These are phyloP conservation scores for Camelina laxa DNA, from an alignment of 345 rosid genomes.

Conservation along the genomic window DNA sequence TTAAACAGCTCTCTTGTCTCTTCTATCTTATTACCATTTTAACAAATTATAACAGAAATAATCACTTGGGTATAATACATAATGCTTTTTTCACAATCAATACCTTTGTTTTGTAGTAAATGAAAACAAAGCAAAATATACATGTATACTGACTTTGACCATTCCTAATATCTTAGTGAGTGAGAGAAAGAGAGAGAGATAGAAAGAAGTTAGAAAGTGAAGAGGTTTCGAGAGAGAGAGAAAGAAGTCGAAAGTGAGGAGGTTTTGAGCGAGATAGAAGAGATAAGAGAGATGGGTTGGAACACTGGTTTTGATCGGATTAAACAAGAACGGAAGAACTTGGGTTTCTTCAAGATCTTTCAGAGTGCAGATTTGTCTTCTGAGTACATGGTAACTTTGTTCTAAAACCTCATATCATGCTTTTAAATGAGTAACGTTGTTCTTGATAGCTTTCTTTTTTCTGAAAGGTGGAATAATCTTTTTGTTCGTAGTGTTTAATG, in stretches of 20 bases:
- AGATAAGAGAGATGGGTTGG: constrained; percentile 30
- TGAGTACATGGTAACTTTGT: constrained; percentile 31
- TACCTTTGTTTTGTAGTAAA: background rate
- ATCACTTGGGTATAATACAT: background rate
- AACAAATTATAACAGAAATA: background rate
- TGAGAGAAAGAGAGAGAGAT: background rate
- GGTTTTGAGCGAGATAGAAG: background rate
- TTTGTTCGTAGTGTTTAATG: constrained; percentile 8
- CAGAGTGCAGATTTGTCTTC: constrained; percentile 34
- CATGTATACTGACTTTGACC: constrained; percentile 2
- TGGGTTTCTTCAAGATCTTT: constrained; percentile 39
- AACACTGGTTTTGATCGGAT: background rate
- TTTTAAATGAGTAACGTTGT: background rate
- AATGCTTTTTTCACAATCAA: background rate
- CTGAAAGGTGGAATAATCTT: background rate
- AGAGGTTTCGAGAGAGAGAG: constrained; percentile 3
- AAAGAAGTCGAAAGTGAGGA: too few species aligned
- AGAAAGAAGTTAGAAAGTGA: constrained; percentile 1
- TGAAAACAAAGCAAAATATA: background rate
- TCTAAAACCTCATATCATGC: background rate
- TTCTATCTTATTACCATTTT: background rate
- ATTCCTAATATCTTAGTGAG: background rate
- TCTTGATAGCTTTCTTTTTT: constrained; percentile 20
- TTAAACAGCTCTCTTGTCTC: constrained; percentile 13
- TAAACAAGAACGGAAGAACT: constrained; percentile 8